phyloP scores from a whole-genome alignment of 2,329 filamentous ascomycete genomes.

The Diaporthe aspalathi region DNA sequence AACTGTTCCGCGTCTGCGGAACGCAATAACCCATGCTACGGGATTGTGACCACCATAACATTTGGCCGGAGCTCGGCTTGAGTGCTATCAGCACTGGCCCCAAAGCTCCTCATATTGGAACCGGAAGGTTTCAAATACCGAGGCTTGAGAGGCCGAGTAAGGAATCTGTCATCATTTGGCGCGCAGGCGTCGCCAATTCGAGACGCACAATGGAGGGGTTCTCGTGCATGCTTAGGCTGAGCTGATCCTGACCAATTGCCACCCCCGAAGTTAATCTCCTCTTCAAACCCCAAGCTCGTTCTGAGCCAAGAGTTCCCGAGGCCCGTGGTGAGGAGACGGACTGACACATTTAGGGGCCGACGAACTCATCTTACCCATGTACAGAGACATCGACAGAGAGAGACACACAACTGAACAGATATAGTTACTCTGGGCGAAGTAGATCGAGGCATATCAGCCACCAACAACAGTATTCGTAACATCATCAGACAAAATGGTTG shows the following conservation, averaged over 20 bases:
- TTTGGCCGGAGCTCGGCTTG: not conserved
- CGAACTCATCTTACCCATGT: not conserved
- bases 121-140: conserved; percentile 1
- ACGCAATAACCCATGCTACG: not conserved
- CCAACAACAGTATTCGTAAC: not conserved
- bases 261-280: conserved; percentile 12
- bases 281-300: conserved; percentile 8
- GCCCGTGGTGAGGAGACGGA: conserved; percentile 6
- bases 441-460: rapidly evolving
- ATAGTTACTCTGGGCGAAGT: not conserved
- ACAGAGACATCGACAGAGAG: not conserved
- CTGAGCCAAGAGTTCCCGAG: conserved; percentile 5
- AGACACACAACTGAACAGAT: not conserved
- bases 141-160: not conserved
- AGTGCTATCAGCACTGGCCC: no score
- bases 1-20: not conserved
- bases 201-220: conserved; percentile 20
- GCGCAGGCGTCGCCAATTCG: conserved; percentile 9
- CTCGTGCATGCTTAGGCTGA: not conserved
- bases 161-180: conserved; percentile 25
- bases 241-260: conserved; percentile 26
- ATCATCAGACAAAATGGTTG: conserved; percentile 14
- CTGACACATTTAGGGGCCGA: not conserved
- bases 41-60: not conserved
- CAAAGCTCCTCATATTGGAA: not conserved